Base-by-base conservation (phyloP, 352 stramenopile genomes). In the Sclerospora graminicola region DNA sequence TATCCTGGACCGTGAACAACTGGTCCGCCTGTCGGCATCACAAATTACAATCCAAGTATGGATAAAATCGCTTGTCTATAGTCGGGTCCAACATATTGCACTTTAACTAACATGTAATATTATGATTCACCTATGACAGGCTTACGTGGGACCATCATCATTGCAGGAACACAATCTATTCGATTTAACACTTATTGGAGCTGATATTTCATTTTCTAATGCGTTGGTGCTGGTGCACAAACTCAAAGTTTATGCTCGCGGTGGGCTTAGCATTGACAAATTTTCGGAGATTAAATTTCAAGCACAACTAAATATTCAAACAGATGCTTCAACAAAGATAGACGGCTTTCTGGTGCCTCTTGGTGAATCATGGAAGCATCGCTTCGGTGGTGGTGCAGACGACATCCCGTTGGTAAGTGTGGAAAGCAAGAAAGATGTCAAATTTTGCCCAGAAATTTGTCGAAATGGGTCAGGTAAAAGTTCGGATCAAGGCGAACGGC, bases 231-330 rank as follows among this genome's bases (percentile, higher is more conserved):
- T 82, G 44, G 56, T 71, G 2, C 45, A 68, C 9, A 41, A 57
- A 10, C 56, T 82, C 6, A 43, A 63, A 19, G 39, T 78, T 6
- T 28, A 45, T 30, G 63, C 67, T 31, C 33, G 42, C 7, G 59
- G 62, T 20, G 43, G 34, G 4, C 36, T 75, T 15, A 49, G 54
- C 1, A 54, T 89, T 38, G 78, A 89, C 42, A 81, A 82, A 35
- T 89, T 75, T 49, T 81, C 78, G 1, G 63, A 74, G 11, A 41
- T 81, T n/a, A 79, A 84, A 34, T 86, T 89, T 44, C 62, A 45
- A 18, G 30, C 35, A 9, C 39, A 50, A 35, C 30, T 84, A 9
- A 45, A 45, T 24, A 54, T 70, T 0, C 37, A 65, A 44, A 63
- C 65, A 4, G 51, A 48, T 9, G 49, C 34, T 29, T 60, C 49